These are phyloP conservation scores for Dalbergia oliveri DNA, from an alignment of 306 rosid genomes.

Conservation along the genomic window DNA sequence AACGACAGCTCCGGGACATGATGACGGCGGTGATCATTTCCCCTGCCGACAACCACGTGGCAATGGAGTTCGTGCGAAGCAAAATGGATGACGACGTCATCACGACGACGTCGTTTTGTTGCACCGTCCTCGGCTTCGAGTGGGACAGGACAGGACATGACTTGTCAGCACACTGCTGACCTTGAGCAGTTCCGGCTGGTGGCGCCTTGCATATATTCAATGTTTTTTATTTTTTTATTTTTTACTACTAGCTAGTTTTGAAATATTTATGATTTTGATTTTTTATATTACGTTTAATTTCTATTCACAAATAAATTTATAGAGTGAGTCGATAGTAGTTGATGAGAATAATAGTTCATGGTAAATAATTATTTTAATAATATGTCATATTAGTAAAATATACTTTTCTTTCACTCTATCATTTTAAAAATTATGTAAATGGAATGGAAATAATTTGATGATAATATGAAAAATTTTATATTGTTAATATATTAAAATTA, in stretches of 20 bases:
- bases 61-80: constrained; percentile 23
- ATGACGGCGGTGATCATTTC: constrained; percentile 37
- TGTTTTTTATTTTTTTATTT: neutral
- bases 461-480: no score
- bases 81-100: constrained; percentile 27
- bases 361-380: no score
- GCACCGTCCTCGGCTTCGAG: constrained; percentile 29
- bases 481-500: no score
- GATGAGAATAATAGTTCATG: no score
- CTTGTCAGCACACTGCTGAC: neutral
- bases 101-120: constrained; percentile 22
- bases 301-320: no score
- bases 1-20: constrained; percentile 26
- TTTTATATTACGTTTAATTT: no score
- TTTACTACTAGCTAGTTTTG: neutral
- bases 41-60: constrained; percentile 34
- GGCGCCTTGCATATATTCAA: neutral
- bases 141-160: neutral
- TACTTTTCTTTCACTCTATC: no score
- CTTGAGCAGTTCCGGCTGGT: neutral
- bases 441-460: no score
- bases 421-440: no score
- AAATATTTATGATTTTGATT: neutral
- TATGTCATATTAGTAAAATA: no score
- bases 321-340: no score